These are phyloP conservation scores for Coemansia sp. DNA, from an alignment of 192 early-diverging fungal species.

Conservation along the genomic window DNA sequence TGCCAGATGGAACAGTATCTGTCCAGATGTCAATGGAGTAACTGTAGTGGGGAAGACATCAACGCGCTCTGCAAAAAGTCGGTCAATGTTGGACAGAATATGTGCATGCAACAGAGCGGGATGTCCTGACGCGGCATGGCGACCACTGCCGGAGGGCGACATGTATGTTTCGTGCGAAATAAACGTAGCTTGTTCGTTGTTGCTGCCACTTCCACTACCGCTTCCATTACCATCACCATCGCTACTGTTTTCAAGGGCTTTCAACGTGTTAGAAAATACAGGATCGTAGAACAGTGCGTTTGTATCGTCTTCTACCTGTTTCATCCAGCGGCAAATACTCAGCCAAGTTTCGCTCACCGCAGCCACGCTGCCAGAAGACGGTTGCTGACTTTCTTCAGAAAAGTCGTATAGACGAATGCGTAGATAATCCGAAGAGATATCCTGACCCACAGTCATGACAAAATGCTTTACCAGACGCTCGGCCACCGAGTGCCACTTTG, in stretches of 20 bases:
- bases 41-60: constrained; percentile 41
- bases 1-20: constrained; percentile 37
- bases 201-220: not conserved
- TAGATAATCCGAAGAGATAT: constrained; percentile 42
- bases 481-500: constrained; percentile 39
- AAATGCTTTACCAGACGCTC: constrained; percentile 36
- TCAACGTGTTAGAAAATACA: constrained; percentile 33
- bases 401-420: constrained; percentile 18
- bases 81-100: constrained; percentile 50
- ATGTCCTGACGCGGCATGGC: not conserved
- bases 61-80: constrained; percentile 51
- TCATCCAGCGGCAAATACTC: constrained; percentile 43
- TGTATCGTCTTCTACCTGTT: constrained; percentile 45
- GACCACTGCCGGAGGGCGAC: not conserved
- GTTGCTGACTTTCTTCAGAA: not conserved
- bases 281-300: constrained; percentile 48
- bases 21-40: constrained; percentile 24
- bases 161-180: too few species aligned
- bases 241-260: constrained; percentile 16
- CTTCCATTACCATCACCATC: not conserved
- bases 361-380: not conserved
- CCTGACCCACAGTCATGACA: constrained; percentile 48
- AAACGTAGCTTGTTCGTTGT: not conserved
- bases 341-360: constrained; percentile 43
- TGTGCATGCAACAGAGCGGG: constrained; percentile 28